Percentiles rank a stretch among this genome's conserved stretches.
phyloP scores from a whole-genome alignment of 768 basidiomycete genomes.

The Podaxis sp. region DNA sequence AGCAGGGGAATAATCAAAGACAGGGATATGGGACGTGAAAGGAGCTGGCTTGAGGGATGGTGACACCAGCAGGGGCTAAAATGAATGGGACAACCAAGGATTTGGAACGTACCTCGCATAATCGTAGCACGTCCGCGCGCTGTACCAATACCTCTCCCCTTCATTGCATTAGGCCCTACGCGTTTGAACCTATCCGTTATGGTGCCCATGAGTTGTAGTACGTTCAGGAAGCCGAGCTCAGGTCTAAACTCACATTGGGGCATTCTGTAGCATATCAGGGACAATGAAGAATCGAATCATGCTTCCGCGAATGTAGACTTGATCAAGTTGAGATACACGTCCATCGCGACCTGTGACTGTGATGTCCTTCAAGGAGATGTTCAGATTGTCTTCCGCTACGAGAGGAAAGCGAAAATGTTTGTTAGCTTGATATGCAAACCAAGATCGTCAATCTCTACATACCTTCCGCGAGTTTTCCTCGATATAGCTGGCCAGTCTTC shows the following conservation, averaged over 20 bases:
- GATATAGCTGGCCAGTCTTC: conserved; percentile 95
- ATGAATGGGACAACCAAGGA: neutral
- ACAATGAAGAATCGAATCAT: conserved; percentile 99
- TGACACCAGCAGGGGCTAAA: neutral
- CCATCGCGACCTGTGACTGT: conserved; percentile 98
- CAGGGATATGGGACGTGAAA: neutral
- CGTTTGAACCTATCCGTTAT: conserved; percentile 85
- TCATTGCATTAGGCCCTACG: conserved; percentile 97
- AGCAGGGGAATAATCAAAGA: conserved; percentile 1
- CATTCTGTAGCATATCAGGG: conserved; percentile 98
- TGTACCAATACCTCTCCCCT: conserved; percentile 98
- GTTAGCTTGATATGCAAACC: neutral
- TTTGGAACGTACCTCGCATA: conserved; percentile 77
- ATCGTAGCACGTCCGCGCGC: conserved; percentile 98
- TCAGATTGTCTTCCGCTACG: conserved; percentile 95
- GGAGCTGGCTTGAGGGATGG: neutral
- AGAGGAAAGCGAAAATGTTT: neutral
- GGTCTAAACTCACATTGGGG: conserved; percentile 73
- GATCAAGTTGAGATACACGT: conserved; percentile 96
- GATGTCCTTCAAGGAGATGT: conserved; percentile 94
- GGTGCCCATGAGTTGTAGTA: neutral
- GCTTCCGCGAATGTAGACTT: conserved; percentile 97
- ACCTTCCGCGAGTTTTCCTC: conserved; percentile 98
- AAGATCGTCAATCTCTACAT: conserved; percentile 23
- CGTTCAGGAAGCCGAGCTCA: neutral